These are phyloP conservation scores for Pichia manshurica DNA, from an alignment of 805 yeast species.

Conservation along the genomic window DNA sequence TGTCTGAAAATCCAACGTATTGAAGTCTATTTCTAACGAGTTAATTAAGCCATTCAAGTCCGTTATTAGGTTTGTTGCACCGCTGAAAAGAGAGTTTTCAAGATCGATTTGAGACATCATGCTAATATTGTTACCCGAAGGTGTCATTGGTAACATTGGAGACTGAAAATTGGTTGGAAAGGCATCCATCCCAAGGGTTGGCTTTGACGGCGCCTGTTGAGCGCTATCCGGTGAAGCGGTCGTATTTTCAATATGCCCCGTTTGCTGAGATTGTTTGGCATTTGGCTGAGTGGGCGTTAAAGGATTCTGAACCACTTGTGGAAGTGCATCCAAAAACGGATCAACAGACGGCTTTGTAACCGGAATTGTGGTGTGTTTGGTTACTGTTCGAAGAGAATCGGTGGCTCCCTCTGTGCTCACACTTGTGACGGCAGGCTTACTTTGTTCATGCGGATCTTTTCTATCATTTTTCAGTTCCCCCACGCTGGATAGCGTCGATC, in stretches of 20 bases:
- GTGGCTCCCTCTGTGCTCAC: too few relatives aligned
- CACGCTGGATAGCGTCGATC: conserved; percentile 11
- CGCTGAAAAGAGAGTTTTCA: conserved; percentile 29
- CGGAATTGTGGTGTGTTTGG: not conserved
- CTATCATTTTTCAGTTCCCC: not conserved
- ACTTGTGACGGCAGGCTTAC: too few relatives aligned
- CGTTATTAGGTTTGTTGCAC: conserved; percentile 32
- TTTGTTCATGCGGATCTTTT: too few relatives aligned
- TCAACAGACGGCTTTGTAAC: conserved; percentile 7
- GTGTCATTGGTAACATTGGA: not conserved
- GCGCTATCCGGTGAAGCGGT: not conserved
- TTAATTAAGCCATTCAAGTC: conserved; percentile 33
- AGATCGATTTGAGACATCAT: conserved; percentile 18
- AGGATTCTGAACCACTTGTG: conserved; percentile 23
- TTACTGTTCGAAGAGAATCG: too few relatives aligned
- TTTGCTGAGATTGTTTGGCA: not conserved
- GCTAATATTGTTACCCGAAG: not conserved
- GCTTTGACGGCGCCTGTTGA: not conserved
- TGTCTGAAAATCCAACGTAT: conserved; percentile 10
- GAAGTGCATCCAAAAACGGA: conserved; percentile 15
- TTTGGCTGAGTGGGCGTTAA: not conserved
- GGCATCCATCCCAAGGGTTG: not conserved
- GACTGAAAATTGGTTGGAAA: not conserved
- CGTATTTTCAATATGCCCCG: not conserved
- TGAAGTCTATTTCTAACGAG: conserved; percentile 24